phyloP scores from a whole-genome alignment of 129 eudicot species.

The Helichrysum umbraculigerum region DNA sequence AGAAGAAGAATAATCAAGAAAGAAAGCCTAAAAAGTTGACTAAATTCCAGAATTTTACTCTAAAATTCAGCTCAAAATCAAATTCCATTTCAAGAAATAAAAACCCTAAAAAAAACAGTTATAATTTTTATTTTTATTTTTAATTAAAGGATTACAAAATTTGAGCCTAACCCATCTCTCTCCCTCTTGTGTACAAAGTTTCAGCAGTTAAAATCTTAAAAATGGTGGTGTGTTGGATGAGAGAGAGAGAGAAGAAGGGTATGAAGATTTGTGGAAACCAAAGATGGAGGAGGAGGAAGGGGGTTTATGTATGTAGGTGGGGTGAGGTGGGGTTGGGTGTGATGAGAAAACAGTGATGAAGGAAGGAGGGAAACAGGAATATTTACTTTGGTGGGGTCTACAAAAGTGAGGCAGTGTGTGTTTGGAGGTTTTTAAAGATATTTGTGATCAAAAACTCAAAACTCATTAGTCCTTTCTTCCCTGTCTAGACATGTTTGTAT shows the following conservation, averaged over 20 bases:
- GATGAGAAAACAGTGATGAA: constrained; percentile 23
- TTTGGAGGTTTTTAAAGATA: constrained; percentile 30
- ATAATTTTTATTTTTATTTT: not conserved
- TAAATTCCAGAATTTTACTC: constrained; percentile 21
- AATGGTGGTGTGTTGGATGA: not conserved
- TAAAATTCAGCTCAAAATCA: constrained; percentile 7
- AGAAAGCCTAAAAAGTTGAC: not conserved
- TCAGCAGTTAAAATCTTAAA: not conserved
- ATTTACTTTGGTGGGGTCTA: constrained; percentile 46
- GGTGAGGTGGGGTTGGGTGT: not conserved
- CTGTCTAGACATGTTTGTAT: too few species aligned
- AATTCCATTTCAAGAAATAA: constrained; percentile 24
- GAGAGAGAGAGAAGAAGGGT: not conserved
- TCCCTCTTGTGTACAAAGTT: constrained; percentile 1
- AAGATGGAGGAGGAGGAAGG: constrained; percentile 17
- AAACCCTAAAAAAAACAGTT: not conserved
- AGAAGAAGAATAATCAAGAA: not conserved
- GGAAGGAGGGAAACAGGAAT: constrained; percentile 36
- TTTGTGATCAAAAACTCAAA: constrained; percentile 1
- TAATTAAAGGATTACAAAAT: not conserved
- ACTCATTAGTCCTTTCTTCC: not conserved
- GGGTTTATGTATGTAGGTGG: constrained; percentile 33
- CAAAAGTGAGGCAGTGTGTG: constrained; percentile 27
- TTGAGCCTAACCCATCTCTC: constrained; percentile 37
- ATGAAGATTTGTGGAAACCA: not conserved